These are phyloP conservation scores for Inonotus obliquus DNA, from an alignment of 1,284 basidiomycete species.

Conservation along the genomic window DNA sequence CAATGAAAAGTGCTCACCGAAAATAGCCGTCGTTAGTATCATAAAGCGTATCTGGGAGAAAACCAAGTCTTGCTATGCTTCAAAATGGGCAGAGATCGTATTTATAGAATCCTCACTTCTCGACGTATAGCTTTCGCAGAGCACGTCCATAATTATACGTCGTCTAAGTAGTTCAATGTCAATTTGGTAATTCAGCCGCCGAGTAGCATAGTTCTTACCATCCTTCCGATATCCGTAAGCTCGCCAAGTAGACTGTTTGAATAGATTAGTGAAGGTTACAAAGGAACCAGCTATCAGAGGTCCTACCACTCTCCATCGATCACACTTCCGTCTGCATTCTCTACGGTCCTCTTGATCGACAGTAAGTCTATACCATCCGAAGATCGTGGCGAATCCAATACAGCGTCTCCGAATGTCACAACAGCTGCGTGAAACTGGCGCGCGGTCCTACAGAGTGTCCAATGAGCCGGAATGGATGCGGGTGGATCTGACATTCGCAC, in stretches of 20 bases:
- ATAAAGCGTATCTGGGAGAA: slow-evolving; percentile 53
- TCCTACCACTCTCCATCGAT: slow-evolving; percentile 59
- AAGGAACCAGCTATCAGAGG: not conserved
- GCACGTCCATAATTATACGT: slow-evolving; percentile 62
- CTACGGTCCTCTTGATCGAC: slow-evolving; percentile 44
- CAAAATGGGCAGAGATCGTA: not conserved
- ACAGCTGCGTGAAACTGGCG: slow-evolving; percentile 50
- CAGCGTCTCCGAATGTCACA: slow-evolving; percentile 23
- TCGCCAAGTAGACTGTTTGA: slow-evolving; percentile 64
- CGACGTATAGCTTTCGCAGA: slow-evolving; percentile 64
- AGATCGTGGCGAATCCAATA: slow-evolving; percentile 19
- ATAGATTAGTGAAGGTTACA: not conserved
- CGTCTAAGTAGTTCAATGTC: slow-evolving; percentile 40
- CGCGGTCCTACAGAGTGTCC: slow-evolving; percentile 63
- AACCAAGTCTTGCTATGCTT: slow-evolving; percentile 47
- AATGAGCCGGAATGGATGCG: slow-evolving; percentile 62
- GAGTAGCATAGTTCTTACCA: slow-evolving; percentile 35
- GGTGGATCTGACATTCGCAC: slow-evolving; percentile 57
- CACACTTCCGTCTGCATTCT: slow-evolving; percentile 50
- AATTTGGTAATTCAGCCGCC: slow-evolving; percentile 8
- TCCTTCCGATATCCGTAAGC: slow-evolving; percentile 71
- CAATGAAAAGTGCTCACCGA: slow-evolving; percentile 35
- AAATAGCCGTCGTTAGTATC: slow-evolving; percentile 56
- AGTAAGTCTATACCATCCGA: slow-evolving; percentile 27
- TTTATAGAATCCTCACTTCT: slow-evolving; percentile 42